A percentile compares a stretch with the other conserved stretches of the same genome.
These are phyloP conservation scores for Tetradesmus lagerheimii DNA, from an alignment of 139 green algal genomes.

Conservation along the genomic window DNA sequence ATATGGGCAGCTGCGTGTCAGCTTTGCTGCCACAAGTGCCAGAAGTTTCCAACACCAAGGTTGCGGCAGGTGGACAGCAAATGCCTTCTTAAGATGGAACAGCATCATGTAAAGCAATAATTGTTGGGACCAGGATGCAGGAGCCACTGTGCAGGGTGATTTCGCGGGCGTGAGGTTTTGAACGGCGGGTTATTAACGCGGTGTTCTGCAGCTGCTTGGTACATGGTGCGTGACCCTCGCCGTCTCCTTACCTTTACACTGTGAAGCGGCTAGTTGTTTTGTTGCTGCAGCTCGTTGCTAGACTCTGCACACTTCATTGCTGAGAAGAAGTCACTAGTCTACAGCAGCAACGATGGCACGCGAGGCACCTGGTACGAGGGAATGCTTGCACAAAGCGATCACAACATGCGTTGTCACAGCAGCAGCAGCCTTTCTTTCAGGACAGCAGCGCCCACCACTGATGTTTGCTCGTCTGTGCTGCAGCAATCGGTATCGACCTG, in stretches of 20 bases:
- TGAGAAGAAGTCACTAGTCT: slow-evolving; percentile 8
- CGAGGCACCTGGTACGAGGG: slow-evolving; percentile 16
- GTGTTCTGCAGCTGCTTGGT: not conserved
- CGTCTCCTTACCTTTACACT: not conserved
- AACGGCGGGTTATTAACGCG: not conserved
- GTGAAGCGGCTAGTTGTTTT: not conserved
- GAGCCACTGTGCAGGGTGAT: not conserved
- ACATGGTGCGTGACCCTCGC: not conserved
- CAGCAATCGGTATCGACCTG: slow-evolving; percentile 96
- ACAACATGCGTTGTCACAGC: not conserved
- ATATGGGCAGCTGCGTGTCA: too few relatives aligned
- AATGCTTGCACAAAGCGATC: not conserved
- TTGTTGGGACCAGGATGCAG: too few relatives aligned
- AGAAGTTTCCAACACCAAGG: too few relatives aligned
- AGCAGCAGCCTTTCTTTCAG: not conserved
- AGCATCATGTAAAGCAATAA: too few relatives aligned
- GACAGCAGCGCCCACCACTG: not conserved
- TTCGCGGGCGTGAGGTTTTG: not conserved
- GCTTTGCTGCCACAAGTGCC: too few relatives aligned
- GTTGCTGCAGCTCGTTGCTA: not conserved
- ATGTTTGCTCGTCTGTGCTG: not conserved
- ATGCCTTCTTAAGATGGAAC: too few relatives aligned
- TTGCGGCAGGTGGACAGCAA: too few relatives aligned
- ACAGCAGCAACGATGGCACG: slow-evolving; percentile 26
- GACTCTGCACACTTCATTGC: not conserved